Evolutionary conservation across 805 yeast genomes (phyloP).

Genomic region (Wickerhamiella dianesei): DNA sequence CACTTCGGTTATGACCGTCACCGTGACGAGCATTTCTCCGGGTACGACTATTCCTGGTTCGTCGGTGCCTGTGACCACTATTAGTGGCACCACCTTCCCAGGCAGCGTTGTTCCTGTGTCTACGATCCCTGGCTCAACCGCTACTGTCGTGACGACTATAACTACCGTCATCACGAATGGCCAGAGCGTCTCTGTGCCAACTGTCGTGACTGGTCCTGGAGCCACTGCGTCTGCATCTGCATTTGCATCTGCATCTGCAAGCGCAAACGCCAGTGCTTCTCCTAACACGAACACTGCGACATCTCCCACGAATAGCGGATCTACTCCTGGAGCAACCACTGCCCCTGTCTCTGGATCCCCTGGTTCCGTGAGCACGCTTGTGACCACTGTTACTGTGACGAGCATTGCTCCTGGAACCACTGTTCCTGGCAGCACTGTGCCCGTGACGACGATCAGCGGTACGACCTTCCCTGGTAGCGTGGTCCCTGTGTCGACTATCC

Average conservation of each 20-base stretch:
- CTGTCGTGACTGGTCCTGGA: neutral
- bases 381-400: slow-evolving; percentile 4
- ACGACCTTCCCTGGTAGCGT: slow-evolving; percentile 2
- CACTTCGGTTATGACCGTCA: neutral
- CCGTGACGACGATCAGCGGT: slow-evolving; percentile 5
- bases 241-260: too few relatives aligned
- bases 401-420: slow-evolving; percentile 12
- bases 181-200: neutral
- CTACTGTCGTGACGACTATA: slow-evolving; percentile 2
- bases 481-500: slow-evolving; percentile 12
- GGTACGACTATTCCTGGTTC: slow-evolving; percentile 8
- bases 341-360: slow-evolving; percentile 2
- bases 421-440: slow-evolving; percentile 5
- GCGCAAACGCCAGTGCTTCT: too few relatives aligned
- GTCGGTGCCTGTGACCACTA: slow-evolving; percentile 5
- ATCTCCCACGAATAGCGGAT: neutral
- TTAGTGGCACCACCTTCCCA: slow-evolving; percentile 4
- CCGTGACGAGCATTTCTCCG: slow-evolving; percentile 1
- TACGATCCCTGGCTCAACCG: slow-evolving; percentile 15
- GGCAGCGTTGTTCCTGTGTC: slow-evolving; percentile 13
- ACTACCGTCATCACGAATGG: slow-evolving; percentile 1
- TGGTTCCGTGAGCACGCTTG: neutral
- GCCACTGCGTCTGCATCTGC: too few relatives aligned
- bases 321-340: neutral
- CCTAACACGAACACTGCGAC: too few relatives aligned